Conservation (phyloP, 805 yeast species). For the Candida odintsovae region DNA sequence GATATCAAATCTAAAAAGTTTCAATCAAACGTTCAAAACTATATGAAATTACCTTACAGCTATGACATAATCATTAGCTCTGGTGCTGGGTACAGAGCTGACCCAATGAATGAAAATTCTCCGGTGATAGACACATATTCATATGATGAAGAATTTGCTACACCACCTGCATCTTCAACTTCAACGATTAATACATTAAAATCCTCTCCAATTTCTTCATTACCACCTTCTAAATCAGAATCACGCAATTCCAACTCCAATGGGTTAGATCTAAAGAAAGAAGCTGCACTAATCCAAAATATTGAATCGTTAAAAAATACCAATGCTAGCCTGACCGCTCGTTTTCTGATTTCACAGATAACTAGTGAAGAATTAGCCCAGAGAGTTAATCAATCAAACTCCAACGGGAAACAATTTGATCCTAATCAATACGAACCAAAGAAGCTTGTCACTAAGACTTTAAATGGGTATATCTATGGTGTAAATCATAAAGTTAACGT, state of each 20-base stretch:
- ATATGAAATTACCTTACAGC: background rate
- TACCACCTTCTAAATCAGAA: background rate
- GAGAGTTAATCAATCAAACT: background rate
- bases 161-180: background rate
- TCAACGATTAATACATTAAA: background rate
- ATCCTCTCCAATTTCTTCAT: background rate
- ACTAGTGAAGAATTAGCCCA: background rate
- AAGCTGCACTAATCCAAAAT: background rate
- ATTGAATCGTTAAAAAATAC: background rate
- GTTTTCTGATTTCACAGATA: background rate
- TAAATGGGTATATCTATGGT: background rate
- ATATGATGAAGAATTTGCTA: background rate
- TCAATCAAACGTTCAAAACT: background rate
- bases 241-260: background rate
- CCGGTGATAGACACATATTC: background rate
- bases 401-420: background rate
- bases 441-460: background rate
- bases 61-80: background rate
- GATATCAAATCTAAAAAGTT: background rate
- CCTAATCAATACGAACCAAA: background rate
- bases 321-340: background rate
- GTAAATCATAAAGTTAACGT: background rate
- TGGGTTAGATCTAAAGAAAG: background rate
- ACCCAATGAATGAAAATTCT: background rate
- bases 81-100: background rate